Conservation (phyloP, 352 stramenopile genomes). For the Phytopythium sindhum region DNA sequence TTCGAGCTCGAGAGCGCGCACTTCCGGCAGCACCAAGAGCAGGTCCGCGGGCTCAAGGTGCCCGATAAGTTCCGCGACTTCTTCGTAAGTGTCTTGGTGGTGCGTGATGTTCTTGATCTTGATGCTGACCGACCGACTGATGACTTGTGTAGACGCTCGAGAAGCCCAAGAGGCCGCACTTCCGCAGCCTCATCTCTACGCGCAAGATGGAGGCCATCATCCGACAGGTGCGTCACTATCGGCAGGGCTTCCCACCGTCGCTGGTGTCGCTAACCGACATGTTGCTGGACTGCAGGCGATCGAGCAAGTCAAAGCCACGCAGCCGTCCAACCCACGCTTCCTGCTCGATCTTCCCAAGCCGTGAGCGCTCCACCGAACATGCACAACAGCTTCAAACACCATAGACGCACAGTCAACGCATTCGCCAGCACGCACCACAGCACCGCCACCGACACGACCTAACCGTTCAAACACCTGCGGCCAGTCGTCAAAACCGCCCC, state of each 20-base stretch:
- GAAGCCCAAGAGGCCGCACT: slow-evolving; percentile 40
- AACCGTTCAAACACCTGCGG: background rate
- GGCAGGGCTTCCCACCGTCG: background rate
- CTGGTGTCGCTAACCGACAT: background rate
- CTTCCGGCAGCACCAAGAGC: slow-evolving; percentile 48
- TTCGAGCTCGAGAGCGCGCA: slow-evolving; percentile 57
- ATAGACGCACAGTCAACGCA: background rate
- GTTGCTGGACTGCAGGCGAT: slow-evolving; percentile 26
- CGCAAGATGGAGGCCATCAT: slow-evolving; percentile 62
- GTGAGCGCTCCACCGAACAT: background rate
- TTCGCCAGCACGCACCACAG: background rate
- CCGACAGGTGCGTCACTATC: slow-evolving; percentile 23
- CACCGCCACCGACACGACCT: background rate
- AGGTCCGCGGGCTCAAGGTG: slow-evolving; percentile 47
- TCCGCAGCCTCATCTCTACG: slow-evolving; percentile 58
- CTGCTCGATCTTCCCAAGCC: slow-evolving; percentile 25
- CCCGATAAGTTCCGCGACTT: slow-evolving; percentile 69
- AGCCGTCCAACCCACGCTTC: slow-evolving; percentile 38
- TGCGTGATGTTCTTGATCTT: background rate
- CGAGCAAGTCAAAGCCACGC: slow-evolving; percentile 43
- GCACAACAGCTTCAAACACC: background rate
- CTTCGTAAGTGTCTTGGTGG: slow-evolving; percentile 36
- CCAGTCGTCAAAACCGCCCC: background rate
- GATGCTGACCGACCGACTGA: background rate
- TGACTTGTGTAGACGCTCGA: slow-evolving; percentile 29